A percentile compares a stretch with the other conserved stretches of the same genome.
Conservation (phyloP, 768 basidiomycete species). For the Mycena rebaudengoi region DNA sequence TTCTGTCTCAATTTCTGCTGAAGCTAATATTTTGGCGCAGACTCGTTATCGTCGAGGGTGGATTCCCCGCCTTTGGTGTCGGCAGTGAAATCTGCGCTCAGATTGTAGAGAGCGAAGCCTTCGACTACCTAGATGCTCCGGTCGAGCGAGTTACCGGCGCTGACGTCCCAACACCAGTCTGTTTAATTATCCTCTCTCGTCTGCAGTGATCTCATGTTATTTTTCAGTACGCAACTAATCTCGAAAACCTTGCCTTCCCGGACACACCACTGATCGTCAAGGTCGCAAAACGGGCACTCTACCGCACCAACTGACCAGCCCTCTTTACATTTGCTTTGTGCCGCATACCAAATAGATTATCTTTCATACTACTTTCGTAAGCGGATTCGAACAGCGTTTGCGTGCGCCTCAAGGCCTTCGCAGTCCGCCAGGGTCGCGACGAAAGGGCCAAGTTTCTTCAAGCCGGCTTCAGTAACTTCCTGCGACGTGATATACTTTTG, state of each 20-base stretch:
- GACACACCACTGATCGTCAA: slow-evolving; percentile 90
- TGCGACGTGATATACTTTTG: slow-evolving; percentile 99
- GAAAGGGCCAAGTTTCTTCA: slow-evolving; percentile 82
- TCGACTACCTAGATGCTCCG: slow-evolving; percentile 98
- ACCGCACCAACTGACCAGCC: slow-evolving; percentile 85
- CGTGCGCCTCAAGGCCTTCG: slow-evolving; percentile 94
- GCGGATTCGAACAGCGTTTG: slow-evolving; percentile 93
- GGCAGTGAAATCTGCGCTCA: slow-evolving; percentile 99
- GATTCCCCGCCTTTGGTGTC: slow-evolving; percentile 98
- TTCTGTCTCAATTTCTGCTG: neutral
- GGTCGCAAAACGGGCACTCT: slow-evolving; percentile 93
- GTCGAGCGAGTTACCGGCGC: slow-evolving; percentile 98
- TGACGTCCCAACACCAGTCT: slow-evolving; percentile 94
- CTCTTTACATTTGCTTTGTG: slow-evolving; percentile 12
- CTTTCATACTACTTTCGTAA: slow-evolving; percentile 43
- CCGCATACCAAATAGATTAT: slow-evolving; percentile 25
- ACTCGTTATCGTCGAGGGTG: slow-evolving; percentile 94
- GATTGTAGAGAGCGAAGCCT: slow-evolving; percentile 96
- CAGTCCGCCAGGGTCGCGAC: slow-evolving; percentile 93
- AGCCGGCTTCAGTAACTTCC: slow-evolving; percentile 82
- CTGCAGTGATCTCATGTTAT: slow-evolving; percentile 5
- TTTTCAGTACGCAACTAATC: slow-evolving; percentile 85
- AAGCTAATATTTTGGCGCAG: slow-evolving; percentile 48
- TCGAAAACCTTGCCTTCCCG: slow-evolving; percentile 94
- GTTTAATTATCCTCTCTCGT: slow-evolving; percentile 38